Conservation (phyloP, 768 basidiomycete genomes). For the Leucogyrophana mollusca region DNA sequence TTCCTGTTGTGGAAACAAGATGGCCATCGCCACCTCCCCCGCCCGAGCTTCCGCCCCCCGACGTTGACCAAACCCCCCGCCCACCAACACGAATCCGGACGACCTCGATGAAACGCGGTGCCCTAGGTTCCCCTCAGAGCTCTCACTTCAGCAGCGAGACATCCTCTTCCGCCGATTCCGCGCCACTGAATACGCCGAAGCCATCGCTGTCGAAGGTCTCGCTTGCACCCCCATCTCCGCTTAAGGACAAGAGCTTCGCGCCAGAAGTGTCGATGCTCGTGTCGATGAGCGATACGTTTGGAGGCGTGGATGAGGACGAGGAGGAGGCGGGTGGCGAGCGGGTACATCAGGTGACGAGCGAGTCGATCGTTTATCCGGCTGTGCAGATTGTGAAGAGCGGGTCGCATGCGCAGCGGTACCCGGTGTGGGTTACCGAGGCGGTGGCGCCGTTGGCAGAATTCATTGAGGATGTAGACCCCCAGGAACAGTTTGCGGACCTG, state of each 20-base stretch:
- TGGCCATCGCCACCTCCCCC: constrained; percentile 4
- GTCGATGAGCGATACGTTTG: constrained; percentile 39
- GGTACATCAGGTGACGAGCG: neutral
- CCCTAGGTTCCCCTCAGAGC: constrained; percentile 45
- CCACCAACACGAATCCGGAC: constrained; percentile 26
- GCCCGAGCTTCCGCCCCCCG: constrained; percentile 16
- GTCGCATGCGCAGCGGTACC: constrained; percentile 49
- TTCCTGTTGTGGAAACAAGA: neutral
- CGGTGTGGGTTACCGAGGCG: constrained; percentile 60
- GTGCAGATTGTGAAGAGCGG: constrained; percentile 13
- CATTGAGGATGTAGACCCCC: constrained; percentile 67
- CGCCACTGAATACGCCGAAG: constrained; percentile 18
- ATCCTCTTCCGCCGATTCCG: constrained; percentile 29
- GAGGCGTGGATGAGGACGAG: constrained; percentile 19
- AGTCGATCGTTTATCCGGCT: constrained; percentile 7
- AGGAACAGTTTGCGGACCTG: constrained; percentile 61
- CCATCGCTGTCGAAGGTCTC: constrained; percentile 27
- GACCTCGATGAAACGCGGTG: constrained; percentile 24
- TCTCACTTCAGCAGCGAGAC: constrained; percentile 44
- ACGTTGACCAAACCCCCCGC: constrained; percentile 20
- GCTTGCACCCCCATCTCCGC: constrained; percentile 17
- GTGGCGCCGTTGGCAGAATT: constrained; percentile 58
- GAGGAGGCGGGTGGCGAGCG: constrained; percentile 5
- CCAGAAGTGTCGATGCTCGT: constrained; percentile 25
- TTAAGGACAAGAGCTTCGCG: constrained; percentile 12